A percentile compares a stretch with the other conserved stretches of the same genome.
phyloP scores from a whole-genome alignment of 1,139 yeast genomes.

The Debaryomyces robertsiae region DNA sequence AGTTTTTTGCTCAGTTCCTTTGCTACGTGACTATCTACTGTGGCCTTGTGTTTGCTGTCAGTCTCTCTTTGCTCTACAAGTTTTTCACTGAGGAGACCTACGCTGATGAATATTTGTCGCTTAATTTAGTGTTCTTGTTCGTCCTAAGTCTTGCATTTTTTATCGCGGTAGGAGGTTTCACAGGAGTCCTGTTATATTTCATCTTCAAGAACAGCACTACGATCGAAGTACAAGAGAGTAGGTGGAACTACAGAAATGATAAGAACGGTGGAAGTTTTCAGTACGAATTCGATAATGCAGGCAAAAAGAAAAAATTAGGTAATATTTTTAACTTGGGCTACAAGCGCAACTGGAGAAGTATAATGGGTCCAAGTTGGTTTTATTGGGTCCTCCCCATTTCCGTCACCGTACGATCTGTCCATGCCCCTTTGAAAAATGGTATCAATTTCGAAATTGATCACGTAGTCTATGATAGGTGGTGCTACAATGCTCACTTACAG shows the following conservation, averaged over 20 bases:
- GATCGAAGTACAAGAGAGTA: constrained; percentile 67
- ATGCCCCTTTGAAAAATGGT: constrained; percentile 46
- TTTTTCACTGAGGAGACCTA: constrained; percentile 52
- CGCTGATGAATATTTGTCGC: constrained; percentile 47
- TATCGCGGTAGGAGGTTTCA: constrained; percentile 62
- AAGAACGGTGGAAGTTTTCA: constrained; percentile 23
- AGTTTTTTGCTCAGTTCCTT: constrained; percentile 76
- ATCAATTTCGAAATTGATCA: constrained; percentile 53
- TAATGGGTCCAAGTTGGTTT: constrained; percentile 68
- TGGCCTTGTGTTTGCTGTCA: constrained; percentile 40
- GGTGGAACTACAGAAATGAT: constrained; percentile 49
- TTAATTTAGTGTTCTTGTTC: constrained; percentile 62
- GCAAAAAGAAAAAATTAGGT: constrained; percentile 40
- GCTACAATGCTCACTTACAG: constrained; percentile 48
- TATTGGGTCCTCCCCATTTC: constrained; percentile 76
- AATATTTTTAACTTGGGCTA: constrained; percentile 79
- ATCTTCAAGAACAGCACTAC: constrained; percentile 72
- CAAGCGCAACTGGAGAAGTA: constrained; percentile 58
- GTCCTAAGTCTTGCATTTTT: constrained; percentile 64
- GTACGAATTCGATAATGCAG: constrained; percentile 42
- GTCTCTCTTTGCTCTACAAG: constrained; percentile 45
- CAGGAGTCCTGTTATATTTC: constrained; percentile 61
- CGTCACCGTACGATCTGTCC: constrained; percentile 25
- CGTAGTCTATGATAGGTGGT: constrained; percentile 41
- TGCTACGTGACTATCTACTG: constrained; percentile 54